Evolutionary conservation across 345 rosid genomes (phyloP).

Genomic region (Dipteronia sinensis): DNA sequence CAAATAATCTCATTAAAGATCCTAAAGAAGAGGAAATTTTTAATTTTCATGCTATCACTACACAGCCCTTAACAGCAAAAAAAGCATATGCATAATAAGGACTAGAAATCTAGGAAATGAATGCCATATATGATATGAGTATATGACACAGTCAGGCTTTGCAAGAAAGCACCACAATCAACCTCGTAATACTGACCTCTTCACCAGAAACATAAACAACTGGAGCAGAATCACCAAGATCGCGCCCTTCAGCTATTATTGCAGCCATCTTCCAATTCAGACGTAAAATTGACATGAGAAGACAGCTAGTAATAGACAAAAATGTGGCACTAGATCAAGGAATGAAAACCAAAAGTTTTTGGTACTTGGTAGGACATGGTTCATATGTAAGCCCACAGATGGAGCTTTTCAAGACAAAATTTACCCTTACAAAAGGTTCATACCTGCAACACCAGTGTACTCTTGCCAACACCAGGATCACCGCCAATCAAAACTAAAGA

Average conservation of each 20-base stretch:
- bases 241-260: conserved; percentile 62
- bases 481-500: conserved; percentile 90
- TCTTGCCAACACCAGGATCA: conserved; percentile 98
- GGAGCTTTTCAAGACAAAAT: conserved; percentile 2
- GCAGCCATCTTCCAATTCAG: conserved; percentile 68
- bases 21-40: background rate
- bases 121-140: background rate
- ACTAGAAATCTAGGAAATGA: background rate
- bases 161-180: conserved; percentile 8
- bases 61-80: background rate
- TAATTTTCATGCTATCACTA: background rate
- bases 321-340: background rate
- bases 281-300: conserved; percentile 25
- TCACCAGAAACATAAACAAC: conserved; percentile 93
- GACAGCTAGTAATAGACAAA: conserved; percentile 12
- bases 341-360: background rate
- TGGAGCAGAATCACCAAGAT: conserved; percentile 52
- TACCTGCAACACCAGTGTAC: conserved; percentile 91
- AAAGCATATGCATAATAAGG: background rate
- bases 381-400: background rate
- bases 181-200: conserved; percentile 59
- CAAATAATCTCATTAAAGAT: background rate
- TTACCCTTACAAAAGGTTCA: background rate
- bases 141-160: conserved; percentile 3
- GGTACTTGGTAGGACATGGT: background rate